Percentiles rank a stretch among this genome's conserved stretches.
These are phyloP conservation scores for Steccherinum ochraceum DNA, from an alignment of 768 basidiomycete species.

Conservation along the genomic window DNA sequence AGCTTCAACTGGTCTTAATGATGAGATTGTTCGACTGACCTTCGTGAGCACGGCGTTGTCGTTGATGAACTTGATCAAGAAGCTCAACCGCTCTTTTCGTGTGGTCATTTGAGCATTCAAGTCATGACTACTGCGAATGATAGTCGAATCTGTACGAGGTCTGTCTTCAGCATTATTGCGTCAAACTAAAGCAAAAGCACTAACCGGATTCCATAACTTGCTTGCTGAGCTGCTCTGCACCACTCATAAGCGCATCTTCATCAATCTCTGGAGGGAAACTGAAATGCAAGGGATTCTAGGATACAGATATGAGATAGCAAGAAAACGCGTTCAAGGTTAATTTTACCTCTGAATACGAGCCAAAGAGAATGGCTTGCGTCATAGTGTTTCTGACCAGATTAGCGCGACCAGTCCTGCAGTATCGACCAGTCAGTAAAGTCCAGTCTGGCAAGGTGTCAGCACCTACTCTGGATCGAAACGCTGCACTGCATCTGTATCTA, in stretches of 20 bases:
- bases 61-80: slow-evolving; percentile 87
- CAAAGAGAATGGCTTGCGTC: slow-evolving; percentile 80
- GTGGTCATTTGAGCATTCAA: slow-evolving; percentile 70
- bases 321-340: not conserved
- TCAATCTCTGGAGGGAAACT: slow-evolving; percentile 78
- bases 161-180: not conserved
- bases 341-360: slow-evolving; percentile 55
- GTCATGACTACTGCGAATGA: slow-evolving; percentile 74
- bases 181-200: slow-evolving; percentile 5
- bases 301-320: not conserved
- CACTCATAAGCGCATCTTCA: slow-evolving; percentile 72
- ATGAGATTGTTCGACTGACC: slow-evolving; percentile 32
- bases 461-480: slow-evolving; percentile 61
- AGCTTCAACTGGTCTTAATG: not conserved
- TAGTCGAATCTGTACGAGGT: slow-evolving; percentile 43
- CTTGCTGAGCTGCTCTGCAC: slow-evolving; percentile 68
- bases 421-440: not conserved
- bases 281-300: slow-evolving; percentile 71
- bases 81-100: slow-evolving; percentile 69
- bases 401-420: slow-evolving; percentile 52
- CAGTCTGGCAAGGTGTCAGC: not conserved
- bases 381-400: slow-evolving; percentile 72
- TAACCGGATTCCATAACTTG: slow-evolving; percentile 71
- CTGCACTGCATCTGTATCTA: slow-evolving; percentile 57
- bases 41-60: slow-evolving; percentile 76